These are phyloP conservation scores for Microsporum audouinii DNA, from an alignment of 2,329 filamentous ascomycete species.

Conservation along the genomic window DNA sequence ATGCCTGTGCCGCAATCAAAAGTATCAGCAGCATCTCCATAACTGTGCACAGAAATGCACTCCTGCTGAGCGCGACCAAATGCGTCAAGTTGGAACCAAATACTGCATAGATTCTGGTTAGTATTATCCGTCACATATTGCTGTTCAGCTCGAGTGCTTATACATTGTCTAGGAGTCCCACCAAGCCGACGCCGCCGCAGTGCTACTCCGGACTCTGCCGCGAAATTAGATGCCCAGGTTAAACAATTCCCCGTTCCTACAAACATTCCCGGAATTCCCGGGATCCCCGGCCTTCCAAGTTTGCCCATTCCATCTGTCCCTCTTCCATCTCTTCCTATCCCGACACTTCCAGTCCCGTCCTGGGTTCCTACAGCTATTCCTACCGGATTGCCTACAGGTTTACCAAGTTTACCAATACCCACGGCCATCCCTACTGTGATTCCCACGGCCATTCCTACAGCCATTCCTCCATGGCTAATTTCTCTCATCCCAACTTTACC, in stretches of 20 bases:
- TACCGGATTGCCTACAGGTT: neutral
- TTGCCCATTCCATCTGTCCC: neutral
- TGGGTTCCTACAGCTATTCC: neutral
- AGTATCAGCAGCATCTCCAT: constrained; percentile 7
- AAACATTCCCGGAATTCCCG: neutral
- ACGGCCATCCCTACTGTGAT: neutral
- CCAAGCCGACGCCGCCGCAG: neutral
- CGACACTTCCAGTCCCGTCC: neutral
- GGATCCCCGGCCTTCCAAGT: neutral
- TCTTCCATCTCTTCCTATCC: neutral
- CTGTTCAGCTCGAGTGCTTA: neutral
- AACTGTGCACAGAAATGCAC: constrained; percentile 9
- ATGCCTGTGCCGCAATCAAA: constrained; percentile 11
- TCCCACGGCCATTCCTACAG: constrained; percentile 12
- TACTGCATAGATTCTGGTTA: constrained; percentile 9
- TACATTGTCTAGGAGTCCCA: neutral
- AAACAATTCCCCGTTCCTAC: constrained; percentile 25
- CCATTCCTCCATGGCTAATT: neutral
- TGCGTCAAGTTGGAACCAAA: constrained; percentile 8
- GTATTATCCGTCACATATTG: neutral
- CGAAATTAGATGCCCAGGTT: constrained; percentile 17
- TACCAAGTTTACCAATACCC: neutral
- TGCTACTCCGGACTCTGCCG: neutral
- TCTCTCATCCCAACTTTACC: constrained; percentile 1
- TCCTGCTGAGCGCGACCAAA: constrained; percentile 4